These are phyloP conservation scores for Pelargonium fulgidum DNA, from an alignment of 441 rosid species.

Conservation along the genomic window DNA sequence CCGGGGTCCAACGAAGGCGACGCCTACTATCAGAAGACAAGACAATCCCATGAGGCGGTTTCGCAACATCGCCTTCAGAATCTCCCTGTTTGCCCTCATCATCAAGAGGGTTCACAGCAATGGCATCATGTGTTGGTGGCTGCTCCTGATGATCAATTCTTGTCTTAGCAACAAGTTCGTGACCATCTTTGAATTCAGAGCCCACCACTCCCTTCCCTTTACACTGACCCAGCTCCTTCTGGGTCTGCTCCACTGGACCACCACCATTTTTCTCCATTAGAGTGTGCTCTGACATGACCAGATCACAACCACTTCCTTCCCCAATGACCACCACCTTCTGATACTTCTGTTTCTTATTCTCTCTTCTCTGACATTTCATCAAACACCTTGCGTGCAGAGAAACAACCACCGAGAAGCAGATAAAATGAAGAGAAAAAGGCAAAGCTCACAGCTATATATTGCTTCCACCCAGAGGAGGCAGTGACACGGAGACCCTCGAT, in stretches of 20 bases:
- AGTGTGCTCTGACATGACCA: neutral
- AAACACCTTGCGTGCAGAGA: constrained; percentile 4
- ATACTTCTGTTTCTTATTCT: too few relatives aligned
- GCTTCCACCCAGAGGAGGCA: neutral
- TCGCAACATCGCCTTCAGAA: constrained; percentile 3
- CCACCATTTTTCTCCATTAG: neutral
- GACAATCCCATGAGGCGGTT: constrained; percentile 6
- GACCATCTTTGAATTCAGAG: neutral
- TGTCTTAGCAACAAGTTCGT: constrained; percentile 23
- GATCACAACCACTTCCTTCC: neutral
- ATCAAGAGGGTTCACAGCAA: neutral
- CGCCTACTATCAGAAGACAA: constrained; percentile 16
- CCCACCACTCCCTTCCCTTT: constrained; percentile 1
- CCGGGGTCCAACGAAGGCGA: constrained; percentile 27
- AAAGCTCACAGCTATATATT: constrained; percentile 1
- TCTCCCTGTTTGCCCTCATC: neutral
- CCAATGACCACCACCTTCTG: neutral
- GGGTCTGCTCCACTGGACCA: neutral
- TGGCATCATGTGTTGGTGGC: constrained; percentile 4
- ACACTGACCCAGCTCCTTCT: neutral
- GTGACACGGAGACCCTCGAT: neutral
- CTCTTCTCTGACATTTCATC: neutral
- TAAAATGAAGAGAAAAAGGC: neutral
- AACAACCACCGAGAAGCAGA: neutral
- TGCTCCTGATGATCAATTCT: constrained; percentile 14